Percentiles rank a stretch among this genome's conserved stretches.
phyloP scores from a whole-genome alignment of 192 early-diverging fungal species.

The Backusella mclennaniae region DNA sequence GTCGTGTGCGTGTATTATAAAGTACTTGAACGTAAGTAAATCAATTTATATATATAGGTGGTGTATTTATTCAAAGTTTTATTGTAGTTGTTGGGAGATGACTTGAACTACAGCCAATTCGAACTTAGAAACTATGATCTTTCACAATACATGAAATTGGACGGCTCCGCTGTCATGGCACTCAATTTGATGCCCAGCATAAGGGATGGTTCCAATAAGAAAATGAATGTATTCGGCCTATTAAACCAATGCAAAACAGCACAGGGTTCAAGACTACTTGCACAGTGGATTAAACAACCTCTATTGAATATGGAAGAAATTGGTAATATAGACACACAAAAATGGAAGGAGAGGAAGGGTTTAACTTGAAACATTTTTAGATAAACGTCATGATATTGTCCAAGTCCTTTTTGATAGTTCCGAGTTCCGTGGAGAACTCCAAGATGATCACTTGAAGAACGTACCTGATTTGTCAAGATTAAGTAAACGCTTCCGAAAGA shows the following conservation, averaged over 20 bases:
- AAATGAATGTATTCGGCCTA: constrained; percentile 68
- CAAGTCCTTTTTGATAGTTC: constrained; percentile 64
- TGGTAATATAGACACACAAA: constrained; percentile 33
- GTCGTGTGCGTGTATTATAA: constrained; percentile 65
- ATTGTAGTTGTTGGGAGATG: constrained; percentile 24
- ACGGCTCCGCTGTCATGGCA: constrained; percentile 84
- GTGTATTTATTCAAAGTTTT: background rate
- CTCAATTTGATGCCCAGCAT: constrained; percentile 81
- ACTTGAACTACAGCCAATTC: constrained; percentile 80
- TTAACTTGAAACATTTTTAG: constrained; percentile 16
- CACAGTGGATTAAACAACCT: constrained; percentile 94
- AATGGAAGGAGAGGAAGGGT: background rate
- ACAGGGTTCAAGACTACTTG: constrained; percentile 80
- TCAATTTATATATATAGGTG: background rate
- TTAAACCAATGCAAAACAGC: constrained; percentile 89
- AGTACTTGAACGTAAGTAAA: constrained; percentile 56
- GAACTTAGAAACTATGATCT: constrained; percentile 68
- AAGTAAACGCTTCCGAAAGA: constrained; percentile 79
- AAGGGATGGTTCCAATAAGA: constrained; percentile 66
- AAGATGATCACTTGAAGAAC: constrained; percentile 73
- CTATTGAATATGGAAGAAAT: constrained; percentile 73
- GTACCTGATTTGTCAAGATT: constrained; percentile 91
- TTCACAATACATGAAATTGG: constrained; percentile 89
- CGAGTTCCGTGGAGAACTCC: constrained; percentile 59
- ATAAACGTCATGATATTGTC: constrained; percentile 72